Evolutionary conservation across 2,329 filamentous ascomycete genomes (phyloP).

Genomic region (Aspergillus novofumigatus): DNA sequence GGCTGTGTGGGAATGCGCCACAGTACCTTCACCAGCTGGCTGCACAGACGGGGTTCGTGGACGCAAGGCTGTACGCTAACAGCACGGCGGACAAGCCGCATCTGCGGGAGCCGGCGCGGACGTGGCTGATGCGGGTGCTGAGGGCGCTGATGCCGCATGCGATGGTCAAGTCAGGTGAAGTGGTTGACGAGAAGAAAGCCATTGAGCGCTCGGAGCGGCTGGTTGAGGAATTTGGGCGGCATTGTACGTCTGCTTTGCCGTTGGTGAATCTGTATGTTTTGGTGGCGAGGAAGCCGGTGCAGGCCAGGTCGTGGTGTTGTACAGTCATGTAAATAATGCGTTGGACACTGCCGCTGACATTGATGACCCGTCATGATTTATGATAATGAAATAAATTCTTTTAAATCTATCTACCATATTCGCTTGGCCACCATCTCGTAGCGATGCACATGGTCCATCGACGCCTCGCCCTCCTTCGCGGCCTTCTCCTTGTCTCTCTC

Average conservation of each 20-base stretch:
- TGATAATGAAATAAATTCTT: not conserved
- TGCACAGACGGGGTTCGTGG: slow-evolving; percentile 1
- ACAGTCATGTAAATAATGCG: not conserved
- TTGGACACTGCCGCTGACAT: too few species aligned
- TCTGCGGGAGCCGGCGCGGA: slow-evolving; percentile 8
- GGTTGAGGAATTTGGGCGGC: slow-evolving; percentile 13
- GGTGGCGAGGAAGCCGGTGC: slow-evolving; percentile 10
- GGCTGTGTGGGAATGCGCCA: slow-evolving; percentile 10
- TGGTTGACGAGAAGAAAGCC: slow-evolving; percentile 3
- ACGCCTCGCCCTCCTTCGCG: slow-evolving; percentile 52
- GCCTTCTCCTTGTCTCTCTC: slow-evolving; percentile 55
- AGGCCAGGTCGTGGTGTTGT: not conserved
- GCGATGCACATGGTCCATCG: slow-evolving; percentile 64
- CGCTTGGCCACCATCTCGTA: slow-evolving; percentile 97
- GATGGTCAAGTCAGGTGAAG: slow-evolving; percentile 12
- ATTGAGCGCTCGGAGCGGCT: slow-evolving; percentile 8
- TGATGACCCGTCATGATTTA: not conserved
- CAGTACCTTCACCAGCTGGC: slow-evolving; percentile 11
- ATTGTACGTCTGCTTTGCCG: slow-evolving; percentile 10
- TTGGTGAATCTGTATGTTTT: slow-evolving; percentile 17
- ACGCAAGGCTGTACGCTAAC: slow-evolving; percentile 10
- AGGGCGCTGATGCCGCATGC: slow-evolving; percentile 10
- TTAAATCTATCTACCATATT: slow-evolving; percentile 71
- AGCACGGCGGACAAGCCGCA: slow-evolving; percentile 10
- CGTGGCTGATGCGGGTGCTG: slow-evolving; percentile 16